These are phyloP conservation scores for Euphorbia corollata DNA, from an alignment of 441 rosid species.

Conservation along the genomic window DNA sequence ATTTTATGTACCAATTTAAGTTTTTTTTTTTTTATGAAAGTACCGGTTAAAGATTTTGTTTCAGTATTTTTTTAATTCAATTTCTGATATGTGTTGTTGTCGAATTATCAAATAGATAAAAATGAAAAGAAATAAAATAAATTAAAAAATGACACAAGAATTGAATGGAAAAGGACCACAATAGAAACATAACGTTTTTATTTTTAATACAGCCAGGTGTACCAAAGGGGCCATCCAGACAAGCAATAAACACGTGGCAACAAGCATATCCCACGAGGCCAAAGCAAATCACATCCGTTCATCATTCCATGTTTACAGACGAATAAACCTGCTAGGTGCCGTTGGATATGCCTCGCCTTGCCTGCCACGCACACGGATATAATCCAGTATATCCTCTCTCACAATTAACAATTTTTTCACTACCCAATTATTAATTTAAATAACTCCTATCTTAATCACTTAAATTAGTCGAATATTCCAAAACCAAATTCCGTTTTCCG, in stretches of 20 bases:
- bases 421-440: too few species aligned
- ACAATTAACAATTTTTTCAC: not conserved
- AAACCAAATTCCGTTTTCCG: constrained; percentile 12
- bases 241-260: constrained; percentile 7
- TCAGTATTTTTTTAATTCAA: too few species aligned
- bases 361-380: constrained; percentile 15
- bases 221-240: not conserved
- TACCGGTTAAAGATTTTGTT: too few species aligned
- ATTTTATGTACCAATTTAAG: too few species aligned
- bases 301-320: not conserved
- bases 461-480: constrained; percentile 14
- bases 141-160: too few species aligned
- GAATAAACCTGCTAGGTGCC: constrained; percentile 35
- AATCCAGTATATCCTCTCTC: constrained; percentile 32
- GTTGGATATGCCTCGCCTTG: constrained; percentile 38
- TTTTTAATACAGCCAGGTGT: not conserved
- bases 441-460: too few species aligned
- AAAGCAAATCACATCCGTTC: constrained; percentile 22
- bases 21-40: too few species aligned
- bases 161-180: too few species aligned
- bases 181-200: too few species aligned
- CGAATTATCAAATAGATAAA: too few species aligned
- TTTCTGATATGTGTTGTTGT: too few species aligned
- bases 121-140: too few species aligned
- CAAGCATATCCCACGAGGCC: not conserved